Percentiles rank a stretch among this genome's conserved stretches.
phyloP scores from a whole-genome alignment of 2,329 filamentous ascomycete species.

The Talaromyces sp. region DNA sequence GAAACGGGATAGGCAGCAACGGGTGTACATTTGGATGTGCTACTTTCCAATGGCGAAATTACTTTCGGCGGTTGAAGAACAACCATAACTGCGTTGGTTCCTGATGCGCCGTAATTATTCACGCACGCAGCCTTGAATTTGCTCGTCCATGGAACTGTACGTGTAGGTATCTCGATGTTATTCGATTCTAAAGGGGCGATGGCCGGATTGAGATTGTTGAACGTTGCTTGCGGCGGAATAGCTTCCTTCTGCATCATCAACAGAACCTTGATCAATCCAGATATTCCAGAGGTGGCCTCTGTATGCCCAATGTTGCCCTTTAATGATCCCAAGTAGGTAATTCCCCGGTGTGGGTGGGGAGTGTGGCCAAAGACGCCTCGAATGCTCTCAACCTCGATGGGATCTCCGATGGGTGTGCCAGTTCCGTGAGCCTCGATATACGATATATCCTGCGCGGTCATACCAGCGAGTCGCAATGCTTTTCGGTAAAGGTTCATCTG shows the following conservation, averaged over 20 bases:
- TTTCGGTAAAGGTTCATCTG: slow-evolving; percentile 33
- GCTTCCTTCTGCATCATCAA: background rate
- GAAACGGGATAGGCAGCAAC: background rate
- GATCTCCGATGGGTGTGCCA: slow-evolving; percentile 21
- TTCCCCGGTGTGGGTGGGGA: background rate
- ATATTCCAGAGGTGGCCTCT: background rate
- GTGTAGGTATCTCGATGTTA: slow-evolving; percentile 14
- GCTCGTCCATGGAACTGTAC: slow-evolving; percentile 9
- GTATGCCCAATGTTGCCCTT: background rate
- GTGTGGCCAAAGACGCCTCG: background rate
- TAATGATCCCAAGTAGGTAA: background rate
- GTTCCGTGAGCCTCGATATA: slow-evolving; percentile 40
- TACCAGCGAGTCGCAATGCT: slow-evolving; percentile 27
- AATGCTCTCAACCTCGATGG: slow-evolving; percentile 8
- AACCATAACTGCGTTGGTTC: slow-evolving; percentile 25
- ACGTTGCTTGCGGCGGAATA: background rate
- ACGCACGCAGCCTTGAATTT: slow-evolving; percentile 15
- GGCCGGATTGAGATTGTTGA: background rate
- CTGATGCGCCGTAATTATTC: slow-evolving; percentile 29
- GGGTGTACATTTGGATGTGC: background rate
- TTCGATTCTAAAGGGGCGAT: slow-evolving; percentile 9
- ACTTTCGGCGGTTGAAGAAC: slow-evolving; percentile 13
- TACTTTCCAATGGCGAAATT: background rate
- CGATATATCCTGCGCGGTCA: slow-evolving; percentile 5
- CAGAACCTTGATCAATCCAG: background rate